Evolutionary conservation across 805 yeast species (phyloP), one percentile per base, ranked within the genome.

Genomic region (Cyberlindnera petersonii): DNA sequence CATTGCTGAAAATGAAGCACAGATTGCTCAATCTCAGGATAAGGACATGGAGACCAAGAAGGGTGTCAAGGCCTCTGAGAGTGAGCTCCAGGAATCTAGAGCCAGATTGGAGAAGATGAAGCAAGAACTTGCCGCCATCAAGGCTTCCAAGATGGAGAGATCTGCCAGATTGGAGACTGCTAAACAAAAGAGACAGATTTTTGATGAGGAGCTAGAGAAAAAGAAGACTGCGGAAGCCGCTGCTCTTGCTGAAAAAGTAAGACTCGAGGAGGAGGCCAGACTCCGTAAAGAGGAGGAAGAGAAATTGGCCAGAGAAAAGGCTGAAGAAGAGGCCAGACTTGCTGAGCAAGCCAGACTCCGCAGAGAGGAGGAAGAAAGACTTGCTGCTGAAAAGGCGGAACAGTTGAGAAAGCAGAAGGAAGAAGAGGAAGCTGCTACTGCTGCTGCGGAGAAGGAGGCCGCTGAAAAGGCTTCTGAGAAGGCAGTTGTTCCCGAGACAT

Each of bases 141-240:
- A 44, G 41, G 50, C 52, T 16, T 49, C 40, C 8, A 50, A 47
- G 34, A 9, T 21, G 2, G 47, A 41, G 9, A 52, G 60, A 45
- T 33, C 43, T 9, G 24, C 43, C 6, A 52, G 60, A 44, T 24
- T 56, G 9, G 37, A 36, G 24, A 53, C 52, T 3, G 60, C 60
- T 21, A 39, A 35, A 24, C 24, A 34, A 15, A 50, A 55, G 38
- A 50, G 59, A 46, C 42, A 45, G n/a, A 37, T 15, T 0, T 55
- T 43, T 27, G 59, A 46, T 9, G 46, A 39, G 21, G 46, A 43
- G 19, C 39, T 31, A 11, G 48, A 43, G 33, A 37, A 42, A 9
- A 27, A 33, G 35, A 35, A 38, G 22, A 14, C 18, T 13, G 40
- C 35, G 19, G 55, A 47, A 29, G 55, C 38, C 29, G 51, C 35